A percentile compares a stretch with the other conserved stretches of the same genome.
These are phyloP conservation scores for Pythium biforme DNA, from an alignment of 352 stramenopile genomes.

Conservation along the genomic window DNA sequence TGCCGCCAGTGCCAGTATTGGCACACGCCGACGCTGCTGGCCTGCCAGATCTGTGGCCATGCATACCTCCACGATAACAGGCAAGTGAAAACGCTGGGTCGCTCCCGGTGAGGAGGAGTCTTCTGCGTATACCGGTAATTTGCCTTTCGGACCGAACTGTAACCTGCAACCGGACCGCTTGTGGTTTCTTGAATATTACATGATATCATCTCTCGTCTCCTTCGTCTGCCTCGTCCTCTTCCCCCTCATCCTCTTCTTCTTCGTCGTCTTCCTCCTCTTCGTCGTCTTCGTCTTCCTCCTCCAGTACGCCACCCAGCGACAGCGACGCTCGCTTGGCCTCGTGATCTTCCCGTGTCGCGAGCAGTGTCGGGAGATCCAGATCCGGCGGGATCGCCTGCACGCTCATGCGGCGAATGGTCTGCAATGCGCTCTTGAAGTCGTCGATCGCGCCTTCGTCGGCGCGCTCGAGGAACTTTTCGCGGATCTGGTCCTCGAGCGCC, in stretches of 20 bases:
- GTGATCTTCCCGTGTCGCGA: neutral
- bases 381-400: constrained; percentile 23
- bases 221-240: too few relatives aligned
- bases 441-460: constrained; percentile 62
- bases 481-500: constrained; percentile 62
- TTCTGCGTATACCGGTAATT: too few relatives aligned
- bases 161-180: too few relatives aligned
- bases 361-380: constrained; percentile 18
- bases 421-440: constrained; percentile 64
- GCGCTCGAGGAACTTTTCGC: constrained; percentile 60
- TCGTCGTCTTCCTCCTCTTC: constrained; percentile 30
- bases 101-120: too few relatives aligned
- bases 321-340: neutral
- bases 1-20: constrained; percentile 9
- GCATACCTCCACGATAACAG: too few relatives aligned
- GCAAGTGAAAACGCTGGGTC: too few relatives aligned
- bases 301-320: constrained; percentile 7
- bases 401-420: constrained; percentile 55
- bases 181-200: too few relatives aligned
- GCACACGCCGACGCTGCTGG: constrained; percentile 5
- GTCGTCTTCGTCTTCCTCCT: constrained; percentile 35
- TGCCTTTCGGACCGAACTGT: too few relatives aligned
- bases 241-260: constrained; percentile 21
- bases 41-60: constrained; percentile 19
- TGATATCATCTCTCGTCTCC: too few relatives aligned